Percentiles rank a stretch among this genome's conserved stretches.
Conservation (phyloP, 108 stramenopile species). For the Pseudonitzschia multiseries region DNA sequence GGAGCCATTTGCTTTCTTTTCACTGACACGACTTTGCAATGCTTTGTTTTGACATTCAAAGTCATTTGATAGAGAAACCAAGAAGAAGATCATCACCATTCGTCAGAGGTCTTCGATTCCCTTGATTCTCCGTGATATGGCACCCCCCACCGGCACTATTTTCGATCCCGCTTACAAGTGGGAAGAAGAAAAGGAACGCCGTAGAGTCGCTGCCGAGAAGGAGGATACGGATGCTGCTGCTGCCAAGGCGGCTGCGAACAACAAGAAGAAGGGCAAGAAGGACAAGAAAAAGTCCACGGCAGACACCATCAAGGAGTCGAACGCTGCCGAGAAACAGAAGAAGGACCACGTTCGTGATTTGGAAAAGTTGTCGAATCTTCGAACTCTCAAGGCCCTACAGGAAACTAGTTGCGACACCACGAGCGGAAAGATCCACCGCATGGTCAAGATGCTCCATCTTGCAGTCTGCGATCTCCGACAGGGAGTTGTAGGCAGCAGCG, state of each 20-base stretch:
- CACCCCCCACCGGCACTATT: slow-evolving; percentile 86
- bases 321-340: slow-evolving; percentile 81
- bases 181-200: slow-evolving; percentile 86
- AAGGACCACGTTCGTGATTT: slow-evolving; percentile 86
- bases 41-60: slow-evolving; percentile 22
- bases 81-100: slow-evolving; percentile 56
- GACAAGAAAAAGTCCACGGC: slow-evolving; percentile 79
- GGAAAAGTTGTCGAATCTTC: slow-evolving; percentile 89
- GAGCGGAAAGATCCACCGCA: slow-evolving; percentile 91
- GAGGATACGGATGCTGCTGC: slow-evolving; percentile 36
- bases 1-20: background rate
- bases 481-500: slow-evolving; percentile 66
- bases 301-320: slow-evolving; percentile 89
- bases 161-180: slow-evolving; percentile 85
- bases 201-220: slow-evolving; percentile 31
- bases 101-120: slow-evolving; percentile 88
- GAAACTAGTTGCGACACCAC: slow-evolving; percentile 87
- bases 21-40: background rate
- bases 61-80: slow-evolving; percentile 77
- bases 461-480: slow-evolving; percentile 75
- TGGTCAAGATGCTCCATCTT: slow-evolving; percentile 94
- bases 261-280: slow-evolving; percentile 55
- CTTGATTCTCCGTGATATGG: slow-evolving; percentile 91
- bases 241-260: slow-evolving; percentile 34
- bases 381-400: slow-evolving; percentile 84